Base-by-base conservation (phyloP, 2,329 filamentous ascomycete genomes). In the Sarocladium strictum region DNA sequence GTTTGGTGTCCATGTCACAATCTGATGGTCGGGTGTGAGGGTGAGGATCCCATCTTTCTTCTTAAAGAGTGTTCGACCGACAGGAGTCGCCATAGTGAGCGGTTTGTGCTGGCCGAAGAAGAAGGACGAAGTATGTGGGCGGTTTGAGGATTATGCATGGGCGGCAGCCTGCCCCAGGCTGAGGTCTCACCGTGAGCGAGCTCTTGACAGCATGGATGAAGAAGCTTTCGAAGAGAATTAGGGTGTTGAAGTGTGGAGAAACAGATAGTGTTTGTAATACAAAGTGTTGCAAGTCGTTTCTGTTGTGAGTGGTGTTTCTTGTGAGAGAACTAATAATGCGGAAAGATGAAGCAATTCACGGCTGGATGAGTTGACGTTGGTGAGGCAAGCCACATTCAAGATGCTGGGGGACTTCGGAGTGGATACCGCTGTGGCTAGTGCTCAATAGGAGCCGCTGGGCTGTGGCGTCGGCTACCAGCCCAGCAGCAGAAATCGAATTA, bases 41-140 rank as follows among this genome's bases (percentile, higher is more conserved):
- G 84, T 82, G 64, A 99, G 75, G 57, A 83, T 82, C 67, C 94
- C 94, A 76, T 97, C 89, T 72, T 96, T 94, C 77, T 97, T 99
- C 75, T 97, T 97, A 79, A 94, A 97, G 56, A 85, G 77, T 53
- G 87, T 85, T 59, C 80, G 82, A 57, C 86, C 89, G 62, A 76
- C 80, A 53, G 82, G 83, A 58, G 78, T 69, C 26, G 79, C 73
- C 83, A 86, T 86, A 45, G 53, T 63, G 56, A 23, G 3, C 9
- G 10, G 3, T 21, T 21, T 17, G 7, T n/a, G 7, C 19, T 14
- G 23, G 19, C 14, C 23, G n/a, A 14, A 43, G 38, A 21, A 14
- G 38, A 17, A 19, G 9, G 17, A 10, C 6, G 38, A 17, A 19
- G 9, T n/a, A 23, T 7, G 38, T 23, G 9, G 38, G 10, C 12